Base-by-base conservation (phyloP, 1,284 basidiomycete genomes). In the Ustilago cynodontis region DNA sequence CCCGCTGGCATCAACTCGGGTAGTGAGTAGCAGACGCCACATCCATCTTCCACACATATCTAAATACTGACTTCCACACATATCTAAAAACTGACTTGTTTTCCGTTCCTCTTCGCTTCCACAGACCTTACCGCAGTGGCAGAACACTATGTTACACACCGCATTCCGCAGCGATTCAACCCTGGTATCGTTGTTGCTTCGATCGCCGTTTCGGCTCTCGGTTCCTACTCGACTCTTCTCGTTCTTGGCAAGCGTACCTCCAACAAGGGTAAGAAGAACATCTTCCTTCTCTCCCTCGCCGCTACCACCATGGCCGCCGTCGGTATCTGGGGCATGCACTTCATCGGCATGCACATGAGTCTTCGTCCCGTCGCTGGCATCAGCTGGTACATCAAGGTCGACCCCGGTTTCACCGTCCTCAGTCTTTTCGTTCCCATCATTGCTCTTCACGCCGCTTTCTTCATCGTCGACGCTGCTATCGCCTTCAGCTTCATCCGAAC, bases 141-240 rank as follows among this genome's bases (percentile, higher is more conserved):
- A 9, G 65, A 78, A 14, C 88, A 86, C 80, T 88, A 88, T 74
- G 59, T 63, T 28, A 53, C 49, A 18, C 81, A 86, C 58, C 67
- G 86, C 16, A 82, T 88, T 59, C 87, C 88, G 2, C 84, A 88
- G 54, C 78, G 78, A 26, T 87, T 86, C 54, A 83, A 86, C 58
- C 81, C 87, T 0, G 88, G 87, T 49, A 83, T 88, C 57, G 83
- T 88, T 56, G 85, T 88, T 71, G 87, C 87, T n/a, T 88, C 87
- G 43, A 86, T 88, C 65, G 84, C 88, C 69, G 88, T 88, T 29
- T 87, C 88, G 29, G 85, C 87, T 37, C 84, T 88, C 35, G 88
- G 88, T 20, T 88, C 88, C 2, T 88, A 88, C 71, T 86, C 88
- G 1, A 88, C 88, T 7, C 86, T 88, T 3, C 83, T 88, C 33